These are phyloP conservation scores for Chlamydomonas sphaeroides DNA, from an alignment of 139 green algal species.

Conservation along the genomic window DNA sequence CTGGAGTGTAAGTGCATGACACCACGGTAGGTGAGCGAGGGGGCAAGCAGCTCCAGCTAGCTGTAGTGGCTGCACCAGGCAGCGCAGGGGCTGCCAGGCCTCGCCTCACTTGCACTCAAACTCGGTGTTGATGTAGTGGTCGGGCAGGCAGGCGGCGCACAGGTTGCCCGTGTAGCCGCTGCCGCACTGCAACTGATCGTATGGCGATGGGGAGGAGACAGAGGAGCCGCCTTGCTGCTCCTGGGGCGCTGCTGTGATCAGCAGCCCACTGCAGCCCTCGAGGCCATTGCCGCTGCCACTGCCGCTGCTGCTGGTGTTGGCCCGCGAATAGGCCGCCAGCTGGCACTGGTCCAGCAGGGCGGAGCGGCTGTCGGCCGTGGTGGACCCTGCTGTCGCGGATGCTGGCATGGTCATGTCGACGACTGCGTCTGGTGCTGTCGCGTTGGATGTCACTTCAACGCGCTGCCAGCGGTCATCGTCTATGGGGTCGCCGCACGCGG, in stretches of 20 bases:
- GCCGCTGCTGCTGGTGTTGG: not conserved
- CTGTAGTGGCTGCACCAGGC: no score
- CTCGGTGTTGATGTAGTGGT: not conserved
- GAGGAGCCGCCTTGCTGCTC: not conserved
- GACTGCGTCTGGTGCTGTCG: no score
- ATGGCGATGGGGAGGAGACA: no score
- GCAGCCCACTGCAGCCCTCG: not conserved
- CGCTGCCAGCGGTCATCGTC: not conserved
- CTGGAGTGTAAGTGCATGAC: no score
- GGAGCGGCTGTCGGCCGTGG: not conserved
- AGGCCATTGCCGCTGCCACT: no score
- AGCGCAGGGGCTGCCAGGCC: no score
- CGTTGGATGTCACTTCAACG: no score
- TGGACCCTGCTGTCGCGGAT: no score
- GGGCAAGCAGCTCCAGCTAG: no score
- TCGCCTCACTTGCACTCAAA: conserved; percentile 1
- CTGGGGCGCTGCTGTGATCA: not conserved
- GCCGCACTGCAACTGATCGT: not conserved
- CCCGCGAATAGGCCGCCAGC: no score
- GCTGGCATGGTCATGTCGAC: not conserved
- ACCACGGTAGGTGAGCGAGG: no score
- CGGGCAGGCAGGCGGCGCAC: not conserved
- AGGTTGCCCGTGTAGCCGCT: not conserved
- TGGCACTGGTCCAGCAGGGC: not conserved
- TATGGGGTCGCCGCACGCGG: not conserved